Conservation (phyloP, 345 rosid species). For the Rhizophora apiculata region DNA sequence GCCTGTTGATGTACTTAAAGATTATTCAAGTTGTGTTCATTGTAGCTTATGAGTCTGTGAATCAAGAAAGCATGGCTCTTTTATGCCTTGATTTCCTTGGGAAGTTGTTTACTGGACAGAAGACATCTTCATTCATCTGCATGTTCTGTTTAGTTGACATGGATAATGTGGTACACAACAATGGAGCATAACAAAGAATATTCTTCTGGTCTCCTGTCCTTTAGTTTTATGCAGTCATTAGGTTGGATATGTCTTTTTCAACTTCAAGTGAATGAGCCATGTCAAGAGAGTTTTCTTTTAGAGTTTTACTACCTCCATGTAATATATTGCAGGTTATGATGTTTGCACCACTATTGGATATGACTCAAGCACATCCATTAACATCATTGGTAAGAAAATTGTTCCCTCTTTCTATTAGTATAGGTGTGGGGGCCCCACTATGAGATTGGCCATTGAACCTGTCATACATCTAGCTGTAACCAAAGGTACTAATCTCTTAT, state of each 20-base stretch:
- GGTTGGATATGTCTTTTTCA: not conserved
- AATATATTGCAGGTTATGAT: slow-evolving; percentile 63
- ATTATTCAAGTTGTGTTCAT: not conserved
- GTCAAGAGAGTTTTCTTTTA: not conserved
- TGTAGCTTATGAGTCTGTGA: too few relatives aligned
- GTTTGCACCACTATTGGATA: slow-evolving; percentile 74
- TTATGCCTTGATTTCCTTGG: not conserved
- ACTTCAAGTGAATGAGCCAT: not conserved
- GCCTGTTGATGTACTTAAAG: not conserved
- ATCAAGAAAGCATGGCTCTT: not conserved
- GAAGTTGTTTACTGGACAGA: not conserved
- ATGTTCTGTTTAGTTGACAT: too few relatives aligned
- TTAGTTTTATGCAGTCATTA: not conserved
- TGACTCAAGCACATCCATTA: slow-evolving; percentile 45
- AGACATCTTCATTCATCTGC: not conserved
- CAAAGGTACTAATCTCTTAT: slow-evolving; percentile 24
- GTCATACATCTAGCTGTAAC: not conserved
- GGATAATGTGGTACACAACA: not conserved
- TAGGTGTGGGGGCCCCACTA: not conserved
- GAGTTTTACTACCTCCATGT: slow-evolving; percentile 17
- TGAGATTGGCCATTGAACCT: not conserved
- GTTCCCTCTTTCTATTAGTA: not conserved
- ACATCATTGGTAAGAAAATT: slow-evolving; percentile 51
- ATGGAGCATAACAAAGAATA: not conserved
- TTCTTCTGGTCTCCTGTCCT: not conserved